Base-by-base conservation (phyloP, 2,329 filamentous ascomycete species). In the Hawksworthiomyces lignivorus region DNA sequence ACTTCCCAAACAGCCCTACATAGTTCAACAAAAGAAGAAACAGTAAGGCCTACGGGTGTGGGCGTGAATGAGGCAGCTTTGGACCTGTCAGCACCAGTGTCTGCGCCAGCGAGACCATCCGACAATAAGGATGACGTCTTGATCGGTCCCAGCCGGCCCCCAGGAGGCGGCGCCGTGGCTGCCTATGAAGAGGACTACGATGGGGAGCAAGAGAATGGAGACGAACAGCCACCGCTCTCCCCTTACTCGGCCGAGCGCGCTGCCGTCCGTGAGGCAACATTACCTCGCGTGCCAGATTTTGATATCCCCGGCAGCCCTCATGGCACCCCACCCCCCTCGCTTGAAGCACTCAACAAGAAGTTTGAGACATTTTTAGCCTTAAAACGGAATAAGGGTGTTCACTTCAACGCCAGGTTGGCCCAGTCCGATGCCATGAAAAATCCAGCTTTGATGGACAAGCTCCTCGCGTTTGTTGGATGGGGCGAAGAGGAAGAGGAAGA, bases 331-430 rank as follows among this genome's bases (percentile, higher is more conserved):
- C 63, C 68, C 1, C 56, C 66, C 26, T 15, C 35, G n/a, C 61
- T 50, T 4, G 50, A 47, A 6, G 53, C 55, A 1, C 62, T 79
- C 11, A 80, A 73, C 38, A 71, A 74, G 50, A 88, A 87, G 53
- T 82, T 90, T 52, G 72, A 77, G 48, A 77, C 79, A 45, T 90
- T 92, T 50, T 72, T 90, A 1, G 70, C 77, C 34, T 70, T 90
- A n/a, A 92, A 92, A 64, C 54, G 56, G 28, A 79, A 77, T 54
- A 77, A 82, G 48, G 81, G 81, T 5, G 70, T 80, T 14, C 86
- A 92, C 61, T 90, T 90, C 69, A 89, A 92, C 58, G 69, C 78
- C 52, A 80, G 83, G 47, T 67, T 92, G 8, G 75, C 82, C 27
- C 70, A 72, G 44, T 84, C 81, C 1, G 63, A 74, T 1, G 77